Evolutionary conservation across 768 basidiomycete genomes (phyloP), one percentile per base, ranked within the genome.

Genomic region (Cyclocybe aegerita): DNA sequence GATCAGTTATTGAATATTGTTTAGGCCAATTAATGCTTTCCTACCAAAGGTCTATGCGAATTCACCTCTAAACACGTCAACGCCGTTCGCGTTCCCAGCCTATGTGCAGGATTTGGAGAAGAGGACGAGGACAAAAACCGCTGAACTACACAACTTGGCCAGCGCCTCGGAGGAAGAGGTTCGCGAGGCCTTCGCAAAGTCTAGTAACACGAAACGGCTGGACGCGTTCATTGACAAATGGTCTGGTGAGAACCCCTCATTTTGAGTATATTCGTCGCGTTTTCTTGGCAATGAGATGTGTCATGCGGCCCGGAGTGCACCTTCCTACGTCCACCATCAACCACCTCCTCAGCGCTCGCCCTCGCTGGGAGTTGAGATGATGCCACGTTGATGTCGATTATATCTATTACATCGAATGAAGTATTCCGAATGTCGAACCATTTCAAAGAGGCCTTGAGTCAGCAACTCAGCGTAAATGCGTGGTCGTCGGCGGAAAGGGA

Each of bases 71-170:
- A 57, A 53, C 39, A 36, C 53, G 4, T 56, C 52, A 9, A 51
- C 59, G 31, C 61, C 61, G 14, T 65, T 65, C 46, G 39, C 54
- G 8, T 59, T 57, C 35, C 53, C 55, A 0, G 32, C 7, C 15
- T 37, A 48, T 23, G 32, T 51, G 8, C 54, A 50, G 30, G 47
- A 50, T 23, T 43, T 65, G 16, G 54, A 61, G 43, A 31, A 41
- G 4, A 35, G 37, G 7, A 49, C 50, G 2, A 52, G 50, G 35
- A 29, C 9, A 30, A 60, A 39, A 29, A 53, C 49, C 6, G 16
- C n/a, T 14, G 51, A 60, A 39, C 48, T 63, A 30, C 49, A 60
- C n/a, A 49, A 42, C 12, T 34, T 60, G 2, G 48, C 60, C 2
- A 49, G 46, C 17, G 41, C 45, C 3, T 32, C 63, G 39, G 61